Conservation (phyloP, 495 filamentous ascomycete genomes). For the Mytilinidion resinicola region DNA sequence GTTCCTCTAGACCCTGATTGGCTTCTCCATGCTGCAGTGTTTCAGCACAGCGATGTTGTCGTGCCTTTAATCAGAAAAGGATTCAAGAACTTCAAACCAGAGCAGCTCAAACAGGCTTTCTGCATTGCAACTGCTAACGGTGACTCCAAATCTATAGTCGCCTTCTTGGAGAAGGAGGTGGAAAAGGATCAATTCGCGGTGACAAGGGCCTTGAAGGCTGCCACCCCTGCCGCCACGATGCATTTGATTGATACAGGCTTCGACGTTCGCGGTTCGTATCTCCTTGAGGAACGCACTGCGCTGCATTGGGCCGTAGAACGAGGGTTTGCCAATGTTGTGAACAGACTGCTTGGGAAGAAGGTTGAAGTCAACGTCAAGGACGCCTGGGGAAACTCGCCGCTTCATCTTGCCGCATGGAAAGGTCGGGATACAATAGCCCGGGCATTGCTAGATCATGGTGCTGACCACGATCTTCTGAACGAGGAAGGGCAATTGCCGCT, state of each 20-base stretch:
- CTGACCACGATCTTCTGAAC: neutral
- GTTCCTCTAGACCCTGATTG: neutral
- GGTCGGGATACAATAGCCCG: neutral
- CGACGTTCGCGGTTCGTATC: neutral
- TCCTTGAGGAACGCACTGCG: slow-evolving; percentile 5
- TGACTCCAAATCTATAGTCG: neutral
- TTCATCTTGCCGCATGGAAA: slow-evolving; percentile 5
- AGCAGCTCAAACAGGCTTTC: neutral
- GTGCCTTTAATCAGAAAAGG: neutral
- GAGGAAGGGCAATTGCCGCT: neutral
- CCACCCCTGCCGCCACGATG: neutral
- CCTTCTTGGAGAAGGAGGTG: neutral
- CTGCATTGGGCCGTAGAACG: slow-evolving; percentile 5
- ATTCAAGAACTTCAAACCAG: neutral
- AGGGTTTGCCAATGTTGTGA: neutral
- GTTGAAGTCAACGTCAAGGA: neutral
- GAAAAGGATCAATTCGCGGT: slow-evolving; percentile 5
- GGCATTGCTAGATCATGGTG: neutral
- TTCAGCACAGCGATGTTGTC: neutral
- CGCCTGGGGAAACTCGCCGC: neutral
- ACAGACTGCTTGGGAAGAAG: neutral
- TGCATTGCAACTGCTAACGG: neutral
- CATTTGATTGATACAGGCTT: slow-evolving; percentile 7
- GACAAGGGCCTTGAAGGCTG: neutral
- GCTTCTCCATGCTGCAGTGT: neutral